These are phyloP conservation scores for Botrytis tulipae DNA, from an alignment of 2,329 filamentous ascomycete genomes.

Conservation along the genomic window DNA sequence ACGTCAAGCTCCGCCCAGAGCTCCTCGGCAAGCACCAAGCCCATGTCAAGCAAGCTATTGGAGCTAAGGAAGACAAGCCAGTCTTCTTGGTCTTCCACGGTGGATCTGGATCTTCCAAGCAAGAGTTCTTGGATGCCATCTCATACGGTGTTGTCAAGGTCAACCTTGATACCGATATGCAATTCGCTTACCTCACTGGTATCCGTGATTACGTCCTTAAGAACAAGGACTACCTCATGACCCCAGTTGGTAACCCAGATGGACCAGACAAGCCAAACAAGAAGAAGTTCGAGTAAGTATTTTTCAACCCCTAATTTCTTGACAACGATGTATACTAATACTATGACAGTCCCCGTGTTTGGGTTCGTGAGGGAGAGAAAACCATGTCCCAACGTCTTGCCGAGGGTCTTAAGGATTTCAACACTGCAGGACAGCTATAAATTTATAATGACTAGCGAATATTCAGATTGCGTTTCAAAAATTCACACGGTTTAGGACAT, in stretches of 20 bases:
- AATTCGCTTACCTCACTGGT: slow-evolving; percentile 89
- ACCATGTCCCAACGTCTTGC: slow-evolving; percentile 82
- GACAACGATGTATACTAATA: slow-evolving; percentile 1
- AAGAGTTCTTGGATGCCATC: slow-evolving; percentile 89
- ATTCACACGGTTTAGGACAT: slow-evolving; percentile 19
- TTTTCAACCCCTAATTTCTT: neutral
- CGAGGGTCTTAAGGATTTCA: slow-evolving; percentile 88
- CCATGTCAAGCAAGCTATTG: slow-evolving; percentile 79
- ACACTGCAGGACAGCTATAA: slow-evolving; percentile 77
- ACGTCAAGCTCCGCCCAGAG: slow-evolving; percentile 95
- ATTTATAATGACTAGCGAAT: slow-evolving; percentile 8
- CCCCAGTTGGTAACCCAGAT: slow-evolving; percentile 90
- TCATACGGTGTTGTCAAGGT: slow-evolving; percentile 97
- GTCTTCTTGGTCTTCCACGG: slow-evolving; percentile 99
- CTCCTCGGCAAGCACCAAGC: slow-evolving; percentile 95
- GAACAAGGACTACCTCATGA: slow-evolving; percentile 92
- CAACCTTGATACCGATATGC: slow-evolving; percentile 97
- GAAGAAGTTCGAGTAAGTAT: slow-evolving; percentile 71
- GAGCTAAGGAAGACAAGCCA: slow-evolving; percentile 75
- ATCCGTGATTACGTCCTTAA: slow-evolving; percentile 91
- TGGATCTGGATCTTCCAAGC: slow-evolving; percentile 85
- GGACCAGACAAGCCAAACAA: slow-evolving; percentile 99
- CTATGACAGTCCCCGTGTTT: slow-evolving; percentile 51
- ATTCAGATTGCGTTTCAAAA: slow-evolving; percentile 14
- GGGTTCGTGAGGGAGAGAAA: slow-evolving; percentile 97